Base-by-base conservation (phyloP, 2,329 filamentous ascomycete species). In the Penicillium sp. region DNA sequence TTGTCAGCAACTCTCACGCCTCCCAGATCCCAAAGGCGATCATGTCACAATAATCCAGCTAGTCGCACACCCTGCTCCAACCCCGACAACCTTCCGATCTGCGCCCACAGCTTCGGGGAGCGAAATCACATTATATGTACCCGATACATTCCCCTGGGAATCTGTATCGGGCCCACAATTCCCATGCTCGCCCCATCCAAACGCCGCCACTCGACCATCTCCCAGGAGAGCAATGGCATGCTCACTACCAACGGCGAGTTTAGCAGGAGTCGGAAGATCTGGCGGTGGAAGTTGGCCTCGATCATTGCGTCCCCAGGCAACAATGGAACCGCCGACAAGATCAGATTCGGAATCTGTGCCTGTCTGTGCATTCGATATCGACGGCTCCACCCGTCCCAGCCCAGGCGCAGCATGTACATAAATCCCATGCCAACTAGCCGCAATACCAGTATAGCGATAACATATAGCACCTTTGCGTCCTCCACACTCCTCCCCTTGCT, bases 171-270 rank as follows among this genome's bases (percentile, higher is more conserved):
- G 84, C 3, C 94, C 94, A 72, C 94, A 99, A 72, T 99, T 99
- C 1, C 94, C 94, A 76, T 99, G 94, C 75, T 97, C 93, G 2
- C 92, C 92, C 94, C 94, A 99, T 21, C 94, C 94, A 91, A 93
- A 97, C 1, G 90, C 84, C 48, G 95, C 76, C 1, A 96, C 85
- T 50, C 87, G 83, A 1, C 85, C 85, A 21, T 82, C 79, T 10
- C 76, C 76, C 0, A 89, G 86, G 27, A 93, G 74, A 9, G 86
- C 90, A 60, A 97, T 75, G n/a, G 84, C 86, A 73, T 99, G 94
- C 74, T 97, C 94, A 69, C 93, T 97, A 0, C 94, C 94, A 45
- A 89, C 84, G 3, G 90, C 89, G n/a, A 97, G 82, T 25, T 79
- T 78, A 10, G 77, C 75, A 4, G 92, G 68, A 1, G 70, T 68